phyloP scores from a whole-genome alignment of 2,329 filamentous ascomycete genomes.

The Penicillium sp. region DNA sequence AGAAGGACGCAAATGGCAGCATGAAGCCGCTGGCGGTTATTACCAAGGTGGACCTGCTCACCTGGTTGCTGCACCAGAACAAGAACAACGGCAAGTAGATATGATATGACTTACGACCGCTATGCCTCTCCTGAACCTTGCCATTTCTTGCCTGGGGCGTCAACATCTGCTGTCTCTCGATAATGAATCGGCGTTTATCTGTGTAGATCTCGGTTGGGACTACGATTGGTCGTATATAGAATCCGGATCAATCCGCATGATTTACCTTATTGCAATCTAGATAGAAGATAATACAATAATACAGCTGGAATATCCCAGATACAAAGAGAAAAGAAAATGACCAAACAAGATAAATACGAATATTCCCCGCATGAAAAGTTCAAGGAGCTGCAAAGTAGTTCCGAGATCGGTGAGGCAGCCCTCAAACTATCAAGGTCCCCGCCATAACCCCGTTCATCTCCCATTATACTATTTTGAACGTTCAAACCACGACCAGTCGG shows the following conservation, averaged over 20 bases:
- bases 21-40: slow-evolving; percentile 84
- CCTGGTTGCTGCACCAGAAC: slow-evolving; percentile 77
- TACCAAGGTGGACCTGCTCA: slow-evolving; percentile 93
- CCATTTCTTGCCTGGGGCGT: neutral
- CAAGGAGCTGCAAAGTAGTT: too few species aligned
- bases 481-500: too few species aligned
- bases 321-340: neutral
- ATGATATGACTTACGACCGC: slow-evolving; percentile 1
- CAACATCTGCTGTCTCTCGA: neutral
- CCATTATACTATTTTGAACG: too few species aligned
- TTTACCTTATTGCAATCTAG: neutral
- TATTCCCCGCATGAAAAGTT: too few species aligned
- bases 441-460: too few species aligned
- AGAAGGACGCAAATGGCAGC: slow-evolving; percentile 61
- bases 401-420: too few species aligned
- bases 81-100: slow-evolving; percentile 22
- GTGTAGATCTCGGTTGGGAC: neutral
- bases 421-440: too few species aligned
- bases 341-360: neutral
- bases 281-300: neutral
- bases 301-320: neutral
- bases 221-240: neutral
- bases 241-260: neutral
- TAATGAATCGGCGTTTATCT: neutral
- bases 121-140: slow-evolving; percentile 14